Base-by-base conservation (phyloP, 768 basidiomycete genomes). In the Lyophyllum atratum region DNA sequence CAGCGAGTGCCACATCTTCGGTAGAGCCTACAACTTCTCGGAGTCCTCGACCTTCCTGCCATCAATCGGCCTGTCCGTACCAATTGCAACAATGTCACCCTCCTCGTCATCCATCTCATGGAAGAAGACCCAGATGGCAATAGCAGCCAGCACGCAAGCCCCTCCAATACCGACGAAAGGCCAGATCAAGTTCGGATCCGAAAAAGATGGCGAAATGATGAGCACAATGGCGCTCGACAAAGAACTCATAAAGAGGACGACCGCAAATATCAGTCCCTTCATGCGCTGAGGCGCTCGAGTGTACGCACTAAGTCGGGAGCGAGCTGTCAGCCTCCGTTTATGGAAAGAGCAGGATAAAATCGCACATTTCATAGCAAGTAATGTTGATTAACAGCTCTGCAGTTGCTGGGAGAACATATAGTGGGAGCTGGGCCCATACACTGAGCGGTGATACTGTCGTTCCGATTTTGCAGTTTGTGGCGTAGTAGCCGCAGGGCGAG, bases 251-350 rank as follows among this genome's bases (percentile, higher is more conserved):
- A 72, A 71, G 24, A 74, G 64, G 56, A 72, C 71, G 47, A 72
- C 49, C 21, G 72, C 68, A 66, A 75, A 76, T 28, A 79, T 70
- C 43, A 79, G 67, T 4, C 74, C 75, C 49, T 75, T 71, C 76
- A 79, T 80, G 52, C 71, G 68, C 51, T 72, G 73, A 21, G 78
- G 78, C 5, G 77, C 77, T 52, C 76, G 74, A 37, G 70, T 73
- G 66, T 72, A 78, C 19, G 75, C 76, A 54, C 61, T 62, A n/a
- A n/a, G n/a, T n/a, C n/a, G n/a, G 28, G 52, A 31, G 15, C 1
- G n/a, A 33, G 24, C 5, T 28, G 28, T 29, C 24, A 49, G 29
- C 4, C n/a, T 29, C 7, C 8, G 37, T 33, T 19, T 8, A 3
- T 28, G 28, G 17, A 17, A 10, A 53, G 19, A 3, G 10, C 44